Conservation (phyloP, 129 eudicot species). For the sunflower (Helianthus annuus) region DNA sequence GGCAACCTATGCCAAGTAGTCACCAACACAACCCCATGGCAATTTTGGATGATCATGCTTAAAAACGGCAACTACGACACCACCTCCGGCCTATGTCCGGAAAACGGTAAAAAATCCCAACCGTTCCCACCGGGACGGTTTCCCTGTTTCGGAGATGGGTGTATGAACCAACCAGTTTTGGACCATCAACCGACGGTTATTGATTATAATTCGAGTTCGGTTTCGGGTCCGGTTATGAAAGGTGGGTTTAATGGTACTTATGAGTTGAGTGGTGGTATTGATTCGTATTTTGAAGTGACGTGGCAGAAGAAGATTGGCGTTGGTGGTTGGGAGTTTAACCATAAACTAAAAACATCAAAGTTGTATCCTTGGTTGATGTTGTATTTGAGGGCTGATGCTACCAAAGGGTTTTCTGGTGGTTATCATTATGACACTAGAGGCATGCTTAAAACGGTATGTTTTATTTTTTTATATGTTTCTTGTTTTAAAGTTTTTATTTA, state of each 20-base stretch:
- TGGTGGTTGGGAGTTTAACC: conserved; percentile 75
- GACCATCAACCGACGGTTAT: conserved; percentile 48
- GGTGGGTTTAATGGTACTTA: conserved; percentile 71
- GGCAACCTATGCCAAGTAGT: conserved; percentile 61
- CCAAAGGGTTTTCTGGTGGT: conserved; percentile 84
- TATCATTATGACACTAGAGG: conserved; percentile 77
- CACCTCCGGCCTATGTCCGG: conserved; percentile 58
- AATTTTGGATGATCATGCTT: conserved; percentile 79
- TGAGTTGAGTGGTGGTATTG: not conserved
- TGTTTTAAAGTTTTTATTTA: not conserved
- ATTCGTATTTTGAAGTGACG: conserved; percentile 69
- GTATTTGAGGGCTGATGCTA: conserved; percentile 90
- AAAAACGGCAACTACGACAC: conserved; percentile 81
- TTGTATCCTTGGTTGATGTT: conserved; percentile 88
- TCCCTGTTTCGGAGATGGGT: conserved; percentile 66
- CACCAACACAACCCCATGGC: conserved; percentile 52
- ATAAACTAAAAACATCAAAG: conserved; percentile 64
- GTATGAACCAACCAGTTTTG: conserved; percentile 74
- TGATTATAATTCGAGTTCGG: conserved; percentile 13
- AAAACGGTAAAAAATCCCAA: conserved; percentile 56
- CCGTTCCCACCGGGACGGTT: conserved; percentile 60
- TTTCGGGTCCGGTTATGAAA: conserved; percentile 37
- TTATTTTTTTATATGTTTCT: not conserved
- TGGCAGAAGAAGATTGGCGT: conserved; percentile 69
- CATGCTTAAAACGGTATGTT: not conserved